Conservation (phyloP, 2,329 filamentous ascomycete genomes). For the Trichoderma sp. region DNA sequence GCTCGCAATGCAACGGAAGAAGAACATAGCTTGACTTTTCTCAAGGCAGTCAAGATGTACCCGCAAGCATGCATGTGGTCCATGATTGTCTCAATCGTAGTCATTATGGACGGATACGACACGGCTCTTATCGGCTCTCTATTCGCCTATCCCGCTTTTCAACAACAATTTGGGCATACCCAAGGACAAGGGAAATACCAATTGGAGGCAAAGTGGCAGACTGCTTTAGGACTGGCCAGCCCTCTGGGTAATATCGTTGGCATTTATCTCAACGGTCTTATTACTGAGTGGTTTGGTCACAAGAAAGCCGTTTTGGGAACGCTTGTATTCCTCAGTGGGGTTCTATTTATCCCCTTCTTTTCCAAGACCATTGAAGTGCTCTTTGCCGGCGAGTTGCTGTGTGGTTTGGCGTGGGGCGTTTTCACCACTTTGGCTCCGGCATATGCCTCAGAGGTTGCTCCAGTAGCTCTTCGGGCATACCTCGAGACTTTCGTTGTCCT, state of each 20-base stretch:
- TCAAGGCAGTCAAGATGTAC: not conserved
- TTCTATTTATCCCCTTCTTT: conserved; percentile 45
- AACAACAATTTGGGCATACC: not conserved
- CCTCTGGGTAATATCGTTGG: not conserved
- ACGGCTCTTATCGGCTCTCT: not conserved
- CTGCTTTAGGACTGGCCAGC: not conserved
- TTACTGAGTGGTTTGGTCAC: not conserved
- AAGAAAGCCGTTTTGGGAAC: not conserved
- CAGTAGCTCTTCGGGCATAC: conserved; percentile 41
- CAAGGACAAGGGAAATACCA: not conserved
- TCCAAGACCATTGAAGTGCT: conserved; percentile 38
- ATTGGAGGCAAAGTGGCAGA: not conserved
- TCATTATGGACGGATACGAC: not conserved
- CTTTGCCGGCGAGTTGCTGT: conserved; percentile 43
- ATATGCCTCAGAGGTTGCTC: conserved; percentile 46
- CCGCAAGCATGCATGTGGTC: not conserved
- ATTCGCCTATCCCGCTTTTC: not conserved
- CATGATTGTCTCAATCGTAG: not conserved
- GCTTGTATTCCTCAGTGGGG: conserved; percentile 34
- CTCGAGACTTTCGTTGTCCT: conserved; percentile 47
- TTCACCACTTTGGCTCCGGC: conserved; percentile 45
- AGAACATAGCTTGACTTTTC: not conserved
- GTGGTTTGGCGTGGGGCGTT: conserved; percentile 46
- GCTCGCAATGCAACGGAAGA: not conserved
- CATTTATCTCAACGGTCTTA: not conserved